Evolutionary conservation across 129 eudicot species (phyloP).

Genomic region (Flaveria robusta): DNA sequence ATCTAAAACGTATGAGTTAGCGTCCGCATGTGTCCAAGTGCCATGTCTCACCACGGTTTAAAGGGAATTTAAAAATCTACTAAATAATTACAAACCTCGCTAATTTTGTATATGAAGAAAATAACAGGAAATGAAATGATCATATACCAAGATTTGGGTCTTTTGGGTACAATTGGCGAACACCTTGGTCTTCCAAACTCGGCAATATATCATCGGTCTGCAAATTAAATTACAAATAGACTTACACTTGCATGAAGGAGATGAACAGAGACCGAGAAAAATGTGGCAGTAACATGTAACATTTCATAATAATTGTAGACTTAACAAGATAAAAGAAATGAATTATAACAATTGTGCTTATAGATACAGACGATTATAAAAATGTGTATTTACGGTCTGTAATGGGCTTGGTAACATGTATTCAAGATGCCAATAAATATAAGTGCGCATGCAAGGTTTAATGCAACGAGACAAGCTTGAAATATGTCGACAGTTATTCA

Average conservation of each 20-base stretch:
- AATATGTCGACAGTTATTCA: neutral
- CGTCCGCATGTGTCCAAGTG: neutral
- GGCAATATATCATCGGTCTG: slow-evolving; percentile 94
- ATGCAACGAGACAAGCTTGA: slow-evolving; percentile 21
- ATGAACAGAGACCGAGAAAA: neutral
- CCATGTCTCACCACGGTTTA: neutral
- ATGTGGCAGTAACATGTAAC: neutral
- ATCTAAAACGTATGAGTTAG: slow-evolving; percentile 40
- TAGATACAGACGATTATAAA: neutral
- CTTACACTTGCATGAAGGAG: neutral
- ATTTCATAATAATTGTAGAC: neutral
- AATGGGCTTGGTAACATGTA: neutral
- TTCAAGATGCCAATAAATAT: neutral
- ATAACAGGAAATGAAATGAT: slow-evolving; percentile 6
- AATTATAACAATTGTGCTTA: neutral
- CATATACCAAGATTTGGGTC: slow-evolving; percentile 76
- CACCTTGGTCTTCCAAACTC: slow-evolving; percentile 87
- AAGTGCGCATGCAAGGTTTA: neutral
- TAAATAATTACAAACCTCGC: neutral
- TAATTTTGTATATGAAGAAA: neutral
- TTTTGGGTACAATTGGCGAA: slow-evolving; percentile 82
- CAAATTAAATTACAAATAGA: slow-evolving; percentile 13
- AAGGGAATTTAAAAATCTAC: neutral
- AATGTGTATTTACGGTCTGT: neutral
- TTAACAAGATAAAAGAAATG: neutral